phyloP scores from a whole-genome alignment of 1,284 basidiomycete species.

The Pseudozyma tsukubaensis region DNA sequence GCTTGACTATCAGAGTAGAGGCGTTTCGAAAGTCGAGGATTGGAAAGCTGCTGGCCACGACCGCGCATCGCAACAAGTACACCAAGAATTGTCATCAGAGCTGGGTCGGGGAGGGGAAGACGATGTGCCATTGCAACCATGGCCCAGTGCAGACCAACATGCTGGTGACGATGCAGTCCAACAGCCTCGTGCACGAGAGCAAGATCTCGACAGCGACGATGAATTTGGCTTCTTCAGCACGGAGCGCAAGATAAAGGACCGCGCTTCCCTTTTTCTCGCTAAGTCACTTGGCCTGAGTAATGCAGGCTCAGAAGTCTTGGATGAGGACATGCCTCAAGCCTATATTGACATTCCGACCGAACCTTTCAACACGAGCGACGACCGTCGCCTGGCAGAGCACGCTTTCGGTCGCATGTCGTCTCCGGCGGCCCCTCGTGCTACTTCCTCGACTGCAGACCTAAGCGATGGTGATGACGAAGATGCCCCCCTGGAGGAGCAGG shows the following conservation, averaged over 20 bases:
- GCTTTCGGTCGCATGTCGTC: slow-evolving; percentile 40
- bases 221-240: slow-evolving; percentile 44
- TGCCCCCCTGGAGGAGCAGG: neutral
- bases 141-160: slow-evolving; percentile 13
- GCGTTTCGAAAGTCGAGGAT: slow-evolving; percentile 42
- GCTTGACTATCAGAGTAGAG: slow-evolving; percentile 26
- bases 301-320: neutral
- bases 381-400: slow-evolving; percentile 29
- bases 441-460: slow-evolving; percentile 1
- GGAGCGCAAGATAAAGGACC: slow-evolving; percentile 14
- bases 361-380: slow-evolving; percentile 26
- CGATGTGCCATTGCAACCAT: slow-evolving; percentile 7
- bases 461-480: neutral
- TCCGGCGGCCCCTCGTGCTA: neutral
- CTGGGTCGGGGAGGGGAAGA: neutral
- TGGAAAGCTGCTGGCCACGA: slow-evolving; percentile 42
- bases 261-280: neutral
- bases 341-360: slow-evolving; percentile 14
- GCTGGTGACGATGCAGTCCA: neutral
- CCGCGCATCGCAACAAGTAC: neutral
- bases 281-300: neutral
- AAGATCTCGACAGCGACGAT: slow-evolving; percentile 11
- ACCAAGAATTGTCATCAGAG: neutral
- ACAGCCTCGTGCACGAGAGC: neutral
- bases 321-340: neutral